phyloP scores from a whole-genome alignment of 2,329 filamentous ascomycete species.

The Colletotrichum tamarilloi region DNA sequence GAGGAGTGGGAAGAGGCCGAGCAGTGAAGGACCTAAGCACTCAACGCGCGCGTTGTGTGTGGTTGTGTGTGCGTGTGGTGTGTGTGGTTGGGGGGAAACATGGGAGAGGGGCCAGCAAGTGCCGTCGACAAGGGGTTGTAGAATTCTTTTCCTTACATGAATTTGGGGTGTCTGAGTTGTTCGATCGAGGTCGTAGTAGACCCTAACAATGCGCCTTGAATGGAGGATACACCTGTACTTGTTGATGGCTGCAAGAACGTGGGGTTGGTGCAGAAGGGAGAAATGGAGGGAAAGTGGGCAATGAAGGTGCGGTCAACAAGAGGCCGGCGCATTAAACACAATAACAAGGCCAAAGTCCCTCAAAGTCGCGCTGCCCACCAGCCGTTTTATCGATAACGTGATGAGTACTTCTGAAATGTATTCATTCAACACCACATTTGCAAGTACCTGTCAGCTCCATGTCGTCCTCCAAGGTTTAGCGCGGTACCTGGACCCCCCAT shows the following conservation, averaged over 20 bases:
- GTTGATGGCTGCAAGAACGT: conserved; percentile 45
- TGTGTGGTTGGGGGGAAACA: conserved; percentile 18
- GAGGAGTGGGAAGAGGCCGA: conserved; percentile 18
- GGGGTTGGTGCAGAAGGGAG: conserved; percentile 51
- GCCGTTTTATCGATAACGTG: conserved; percentile 15
- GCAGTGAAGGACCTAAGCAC: conserved; percentile 15
- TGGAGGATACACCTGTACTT: conserved; percentile 40
- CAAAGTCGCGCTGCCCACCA: conserved; percentile 17
- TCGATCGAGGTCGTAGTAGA: conserved; percentile 35
- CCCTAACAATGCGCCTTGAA: conserved; percentile 37
- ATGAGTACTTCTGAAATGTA: background rate
- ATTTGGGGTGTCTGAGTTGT: conserved; percentile 36
- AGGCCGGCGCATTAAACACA: conserved; percentile 34
- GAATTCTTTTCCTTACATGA: conserved; percentile 27
- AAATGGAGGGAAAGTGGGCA: conserved; percentile 37
- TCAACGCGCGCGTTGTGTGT: conserved; percentile 19
- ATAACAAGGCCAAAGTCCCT: conserved; percentile 31
- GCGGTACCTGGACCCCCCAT: conserved; percentile 25
- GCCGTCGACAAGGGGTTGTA: conserved; percentile 28
- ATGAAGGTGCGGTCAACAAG: conserved; percentile 40
- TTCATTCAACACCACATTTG: background rate
- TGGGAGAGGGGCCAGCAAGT: conserved; percentile 26
- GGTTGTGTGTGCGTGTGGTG: conserved; percentile 14
- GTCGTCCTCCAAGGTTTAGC: background rate
- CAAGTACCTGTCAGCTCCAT: conserved; percentile 23